Conservation (phyloP, 2,329 filamentous ascomycete genomes). For the Lachnellula arida region DNA sequence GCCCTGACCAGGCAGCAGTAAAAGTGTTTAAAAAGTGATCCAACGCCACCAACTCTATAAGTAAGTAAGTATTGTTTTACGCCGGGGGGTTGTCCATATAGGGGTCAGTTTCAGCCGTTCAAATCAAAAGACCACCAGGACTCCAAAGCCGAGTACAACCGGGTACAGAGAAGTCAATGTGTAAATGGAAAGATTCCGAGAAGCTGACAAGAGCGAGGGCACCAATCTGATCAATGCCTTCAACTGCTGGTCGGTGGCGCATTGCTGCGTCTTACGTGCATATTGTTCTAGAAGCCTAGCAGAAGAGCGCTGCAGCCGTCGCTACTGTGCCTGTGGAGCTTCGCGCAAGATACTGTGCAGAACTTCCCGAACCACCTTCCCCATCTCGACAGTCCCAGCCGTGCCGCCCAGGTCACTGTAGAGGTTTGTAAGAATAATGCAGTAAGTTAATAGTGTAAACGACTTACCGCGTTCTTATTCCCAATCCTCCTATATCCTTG, state of each 20-base stretch:
- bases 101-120: too few relatives aligned
- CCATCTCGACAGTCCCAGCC: conserved; percentile 67
- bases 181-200: not conserved
- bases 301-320: not conserved
- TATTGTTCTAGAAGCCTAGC: not conserved
- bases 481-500: conserved; percentile 7
- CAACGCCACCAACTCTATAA: too few relatives aligned
- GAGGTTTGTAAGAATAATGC: not conserved
- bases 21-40: too few relatives aligned
- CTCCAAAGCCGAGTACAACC: not conserved
- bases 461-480: not conserved
- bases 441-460: not conserved
- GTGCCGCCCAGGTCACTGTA: not conserved
- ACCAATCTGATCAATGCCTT: not conserved
- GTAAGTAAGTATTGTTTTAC: too few relatives aligned
- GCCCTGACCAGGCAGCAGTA: too few relatives aligned
- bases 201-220: not conserved
- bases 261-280: not conserved
- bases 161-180: not conserved
- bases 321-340: not conserved
- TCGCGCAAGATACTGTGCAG: conserved; percentile 57
- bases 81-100: too few relatives aligned
- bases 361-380: conserved; percentile 71
- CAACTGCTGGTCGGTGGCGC: not conserved
- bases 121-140: too few relatives aligned